phyloP scores from a whole-genome alignment of 129 eudicot genomes.

The Logfia minima region DNA sequence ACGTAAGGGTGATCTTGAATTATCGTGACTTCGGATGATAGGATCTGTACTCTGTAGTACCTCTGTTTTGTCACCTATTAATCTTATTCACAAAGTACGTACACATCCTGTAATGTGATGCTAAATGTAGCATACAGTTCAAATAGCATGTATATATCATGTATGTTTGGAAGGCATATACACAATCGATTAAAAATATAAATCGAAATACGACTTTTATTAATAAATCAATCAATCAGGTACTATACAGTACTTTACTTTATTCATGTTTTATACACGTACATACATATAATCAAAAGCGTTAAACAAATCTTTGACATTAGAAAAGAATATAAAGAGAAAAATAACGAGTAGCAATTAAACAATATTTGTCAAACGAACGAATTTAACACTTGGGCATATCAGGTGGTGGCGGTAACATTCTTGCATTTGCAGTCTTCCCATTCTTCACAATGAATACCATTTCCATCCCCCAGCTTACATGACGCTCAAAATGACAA shows the following conservation, averaged over 20 bases:
- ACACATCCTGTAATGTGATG: too few relatives aligned
- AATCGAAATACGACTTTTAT: too few relatives aligned
- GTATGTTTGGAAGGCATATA: not conserved
- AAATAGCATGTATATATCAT: too few relatives aligned
- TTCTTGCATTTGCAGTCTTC: not conserved
- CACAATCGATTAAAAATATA: not conserved
- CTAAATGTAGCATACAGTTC: too few relatives aligned
- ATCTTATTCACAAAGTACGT: too few relatives aligned
- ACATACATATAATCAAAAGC: not conserved
- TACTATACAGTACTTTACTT: not conserved
- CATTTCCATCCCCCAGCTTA: slow-evolving; percentile 69
- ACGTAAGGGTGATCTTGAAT: too few relatives aligned
- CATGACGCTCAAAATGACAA: slow-evolving; percentile 65
- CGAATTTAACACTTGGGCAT: slow-evolving; percentile 52
- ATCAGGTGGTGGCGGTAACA: slow-evolving; percentile 58
- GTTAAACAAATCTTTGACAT: not conserved
- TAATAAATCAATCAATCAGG: not conserved
- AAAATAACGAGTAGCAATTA: too few relatives aligned
- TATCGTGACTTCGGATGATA: too few relatives aligned
- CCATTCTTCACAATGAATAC: slow-evolving; percentile 55
- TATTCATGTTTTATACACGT: not conserved
- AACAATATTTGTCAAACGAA: not conserved
- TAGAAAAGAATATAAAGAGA: not conserved
- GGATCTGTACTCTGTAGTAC: too few relatives aligned
- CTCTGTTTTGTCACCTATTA: too few relatives aligned